Conservation (phyloP, 148 eudicot genomes). For the Camellia japonica region DNA sequence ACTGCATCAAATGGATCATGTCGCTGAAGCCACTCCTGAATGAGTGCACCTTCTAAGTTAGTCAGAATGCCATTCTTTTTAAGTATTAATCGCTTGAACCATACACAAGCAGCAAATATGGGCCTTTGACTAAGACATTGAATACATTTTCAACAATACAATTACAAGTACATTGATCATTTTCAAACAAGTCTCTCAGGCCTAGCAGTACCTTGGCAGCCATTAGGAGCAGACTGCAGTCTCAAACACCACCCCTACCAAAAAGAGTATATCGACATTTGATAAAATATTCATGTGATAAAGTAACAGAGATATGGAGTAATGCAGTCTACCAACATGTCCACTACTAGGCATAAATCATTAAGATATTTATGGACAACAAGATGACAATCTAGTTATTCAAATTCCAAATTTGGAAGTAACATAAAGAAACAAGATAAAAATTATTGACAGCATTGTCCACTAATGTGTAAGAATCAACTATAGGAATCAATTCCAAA, state of each 20-base stretch:
- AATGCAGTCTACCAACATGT: neutral
- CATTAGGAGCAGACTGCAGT: neutral
- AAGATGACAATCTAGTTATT: neutral
- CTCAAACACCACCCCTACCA: neutral
- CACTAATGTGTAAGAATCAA: neutral
- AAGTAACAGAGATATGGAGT: neutral
- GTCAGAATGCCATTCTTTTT: constrained; percentile 19
- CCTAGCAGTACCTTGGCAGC: neutral
- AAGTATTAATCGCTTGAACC: constrained; percentile 8
- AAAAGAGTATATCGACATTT: neutral
- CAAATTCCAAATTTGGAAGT: no score
- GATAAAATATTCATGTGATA: neutral
- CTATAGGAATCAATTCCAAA: neutral
- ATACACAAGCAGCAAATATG: constrained; percentile 12
- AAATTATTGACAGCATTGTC: neutral
- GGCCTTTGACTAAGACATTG: neutral
- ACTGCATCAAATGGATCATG: constrained; percentile 95
- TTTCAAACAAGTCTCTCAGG: no score
- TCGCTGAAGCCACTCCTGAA: constrained; percentile 72
- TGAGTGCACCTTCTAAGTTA: constrained; percentile 24
- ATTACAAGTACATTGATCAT: neutral
- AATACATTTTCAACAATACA: constrained; percentile 3
- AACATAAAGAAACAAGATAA: neutral
- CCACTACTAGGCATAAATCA: neutral
- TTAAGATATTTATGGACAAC: neutral